A percentile compares a stretch with the other conserved stretches of the same genome.
Conservation (phyloP, 176 grass and related monocot genomes). For the Raddia guianensis region DNA sequence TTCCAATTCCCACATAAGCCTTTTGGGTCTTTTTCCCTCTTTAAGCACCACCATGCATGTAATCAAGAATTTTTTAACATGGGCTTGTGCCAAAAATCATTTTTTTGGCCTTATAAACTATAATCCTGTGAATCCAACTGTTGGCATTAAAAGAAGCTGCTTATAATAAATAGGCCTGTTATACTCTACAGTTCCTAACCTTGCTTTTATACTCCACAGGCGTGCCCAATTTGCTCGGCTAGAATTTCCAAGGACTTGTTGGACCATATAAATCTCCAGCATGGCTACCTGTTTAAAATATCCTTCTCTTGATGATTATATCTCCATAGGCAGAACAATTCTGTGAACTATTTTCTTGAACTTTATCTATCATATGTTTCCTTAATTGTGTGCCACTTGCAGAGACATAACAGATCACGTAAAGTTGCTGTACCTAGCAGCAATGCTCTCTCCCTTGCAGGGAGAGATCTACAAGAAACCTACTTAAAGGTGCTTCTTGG, state of each 20-base stretch:
- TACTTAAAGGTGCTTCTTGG: slow-evolving; percentile 60
- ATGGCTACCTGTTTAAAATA: slow-evolving; percentile 56
- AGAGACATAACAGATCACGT: slow-evolving; percentile 43
- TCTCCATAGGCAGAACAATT: neutral
- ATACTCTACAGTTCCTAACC: slow-evolving; percentile 12
- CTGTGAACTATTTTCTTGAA: neutral
- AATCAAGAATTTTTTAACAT: slow-evolving; percentile 10
- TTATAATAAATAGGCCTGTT: neutral
- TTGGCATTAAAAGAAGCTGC: neutral
- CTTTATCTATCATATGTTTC: slow-evolving; percentile 31
- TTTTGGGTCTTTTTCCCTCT: neutral
- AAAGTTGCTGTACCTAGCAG: slow-evolving; percentile 46
- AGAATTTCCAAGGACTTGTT: slow-evolving; percentile 51
- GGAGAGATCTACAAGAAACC: slow-evolving; percentile 55
- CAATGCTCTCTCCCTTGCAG: slow-evolving; percentile 34
- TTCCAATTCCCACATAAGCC: neutral
- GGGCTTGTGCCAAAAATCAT: neutral
- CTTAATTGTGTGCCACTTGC: slow-evolving; percentile 40
- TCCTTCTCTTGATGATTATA: slow-evolving; percentile 36
- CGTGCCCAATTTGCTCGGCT: slow-evolving; percentile 53
- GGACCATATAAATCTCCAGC: slow-evolving; percentile 56
- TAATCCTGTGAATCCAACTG: neutral
- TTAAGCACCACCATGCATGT: slow-evolving; percentile 12
- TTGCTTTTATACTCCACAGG: slow-evolving; percentile 34
- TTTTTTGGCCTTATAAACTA: neutral